phyloP scores from a whole-genome alignment of 2,329 filamentous ascomycete species.

The Cladosporium colombiae region DNA sequence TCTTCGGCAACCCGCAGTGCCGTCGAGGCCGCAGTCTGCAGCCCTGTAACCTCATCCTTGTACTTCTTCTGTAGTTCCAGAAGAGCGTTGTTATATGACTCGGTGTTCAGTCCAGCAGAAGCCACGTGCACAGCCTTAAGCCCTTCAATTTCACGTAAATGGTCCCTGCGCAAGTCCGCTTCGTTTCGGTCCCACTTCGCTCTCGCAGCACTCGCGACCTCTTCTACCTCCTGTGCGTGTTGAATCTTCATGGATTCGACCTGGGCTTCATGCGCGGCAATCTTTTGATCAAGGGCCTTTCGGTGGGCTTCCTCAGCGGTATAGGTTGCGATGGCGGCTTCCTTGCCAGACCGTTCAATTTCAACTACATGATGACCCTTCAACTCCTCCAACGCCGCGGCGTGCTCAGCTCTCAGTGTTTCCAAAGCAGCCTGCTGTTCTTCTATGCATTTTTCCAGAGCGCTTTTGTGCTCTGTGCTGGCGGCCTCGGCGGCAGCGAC shows the following conservation, averaged over 20 bases:
- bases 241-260: slow-evolving; percentile 15
- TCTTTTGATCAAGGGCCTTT: background rate
- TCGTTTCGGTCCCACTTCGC: background rate
- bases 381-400: slow-evolving; percentile 15
- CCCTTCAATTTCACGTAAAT: background rate
- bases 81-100: slow-evolving; percentile 12
- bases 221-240: background rate
- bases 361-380: slow-evolving; percentile 15
- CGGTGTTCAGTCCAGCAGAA: background rate
- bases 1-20: background rate
- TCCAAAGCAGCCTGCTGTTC: slow-evolving; percentile 16
- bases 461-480: slow-evolving; percentile 14
- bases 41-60: background rate
- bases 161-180: background rate
- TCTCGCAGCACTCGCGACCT: background rate
- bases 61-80: slow-evolving; percentile 18
- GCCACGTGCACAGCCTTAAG: slow-evolving; percentile 18
- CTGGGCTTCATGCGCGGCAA: slow-evolving; percentile 15
- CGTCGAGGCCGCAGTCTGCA: background rate
- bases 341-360: slow-evolving; percentile 10
- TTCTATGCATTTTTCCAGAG: slow-evolving; percentile 1
- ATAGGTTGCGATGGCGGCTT: background rate
- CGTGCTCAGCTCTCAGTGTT: slow-evolving; percentile 19
- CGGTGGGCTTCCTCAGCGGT: slow-evolving; percentile 7
- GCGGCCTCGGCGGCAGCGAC: slow-evolving; percentile 8